A percentile compares a stretch with the other conserved stretches of the same genome.
Conservation (phyloP, 2,329 filamentous ascomycete genomes). For the Fusarium floridanum region DNA sequence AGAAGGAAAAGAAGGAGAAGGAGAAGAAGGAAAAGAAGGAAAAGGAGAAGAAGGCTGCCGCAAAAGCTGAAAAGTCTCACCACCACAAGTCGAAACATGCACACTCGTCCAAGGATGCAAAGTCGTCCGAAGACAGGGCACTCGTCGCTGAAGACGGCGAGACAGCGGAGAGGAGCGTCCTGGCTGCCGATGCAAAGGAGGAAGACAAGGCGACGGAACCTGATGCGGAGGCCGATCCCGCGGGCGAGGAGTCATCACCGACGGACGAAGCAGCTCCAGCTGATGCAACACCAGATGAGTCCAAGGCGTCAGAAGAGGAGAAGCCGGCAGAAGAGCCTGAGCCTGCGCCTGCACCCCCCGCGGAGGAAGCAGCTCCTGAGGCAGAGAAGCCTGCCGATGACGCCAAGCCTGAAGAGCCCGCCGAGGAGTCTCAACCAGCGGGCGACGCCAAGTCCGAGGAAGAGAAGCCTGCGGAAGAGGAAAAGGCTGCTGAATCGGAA, state of each 20-base stretch:
- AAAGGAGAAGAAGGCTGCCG: slow-evolving; percentile 34
- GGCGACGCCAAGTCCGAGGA: slow-evolving; percentile 11
- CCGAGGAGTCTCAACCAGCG: not conserved
- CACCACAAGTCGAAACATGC: slow-evolving; percentile 40
- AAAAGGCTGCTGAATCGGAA: not conserved
- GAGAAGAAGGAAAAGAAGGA: slow-evolving; percentile 33
- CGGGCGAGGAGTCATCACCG: not conserved
- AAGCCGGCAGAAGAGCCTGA: slow-evolving; percentile 8
- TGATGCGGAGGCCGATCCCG: slow-evolving; percentile 14
- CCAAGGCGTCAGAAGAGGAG: slow-evolving; percentile 1
- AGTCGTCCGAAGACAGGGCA: slow-evolving; percentile 14
- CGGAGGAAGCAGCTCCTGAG: slow-evolving; percentile 2
- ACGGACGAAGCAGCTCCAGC: not conserved
- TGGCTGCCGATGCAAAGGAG: slow-evolving; percentile 7
- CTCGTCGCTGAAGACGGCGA: not conserved
- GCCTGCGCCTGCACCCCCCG: not conserved
- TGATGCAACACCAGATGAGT: not conserved
- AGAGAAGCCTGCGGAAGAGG: not conserved
- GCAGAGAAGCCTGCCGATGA: slow-evolving; percentile 12
- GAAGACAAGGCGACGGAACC: slow-evolving; percentile 16
- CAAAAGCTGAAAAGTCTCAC: slow-evolving; percentile 36
- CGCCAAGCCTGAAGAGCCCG: slow-evolving; percentile 2
- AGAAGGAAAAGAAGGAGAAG: slow-evolving; percentile 36
- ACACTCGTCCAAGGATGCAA: slow-evolving; percentile 23
- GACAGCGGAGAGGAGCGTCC: slow-evolving; percentile 8